Conservation (phyloP, 345 rosid species). For the Sapria himalayana region DNA sequence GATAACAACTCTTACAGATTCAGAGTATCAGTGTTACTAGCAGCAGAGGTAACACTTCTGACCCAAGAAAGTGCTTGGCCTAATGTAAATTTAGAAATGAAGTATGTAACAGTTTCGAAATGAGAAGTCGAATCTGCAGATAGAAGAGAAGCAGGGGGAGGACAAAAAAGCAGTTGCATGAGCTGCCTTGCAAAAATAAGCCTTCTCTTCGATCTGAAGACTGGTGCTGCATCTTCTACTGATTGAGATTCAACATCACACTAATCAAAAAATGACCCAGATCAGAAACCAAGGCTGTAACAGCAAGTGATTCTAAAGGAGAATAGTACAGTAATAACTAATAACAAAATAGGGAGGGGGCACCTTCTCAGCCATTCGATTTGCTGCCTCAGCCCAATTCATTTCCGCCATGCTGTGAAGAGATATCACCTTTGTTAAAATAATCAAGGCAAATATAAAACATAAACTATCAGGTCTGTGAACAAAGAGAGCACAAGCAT, state of each 20-base stretch:
- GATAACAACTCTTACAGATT: slow-evolving; percentile 29
- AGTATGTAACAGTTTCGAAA: slow-evolving; percentile 30
- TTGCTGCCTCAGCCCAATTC: slow-evolving; percentile 47
- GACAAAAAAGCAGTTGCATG: slow-evolving; percentile 44
- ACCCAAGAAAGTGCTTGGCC: slow-evolving; percentile 34
- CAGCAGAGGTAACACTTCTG: slow-evolving; percentile 12
- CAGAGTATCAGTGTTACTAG: slow-evolving; percentile 15
- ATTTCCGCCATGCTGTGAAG: slow-evolving; percentile 43
- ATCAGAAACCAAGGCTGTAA: too few species aligned
- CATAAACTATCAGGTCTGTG: not conserved
- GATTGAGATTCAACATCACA: slow-evolving; percentile 34
- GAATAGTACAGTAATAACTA: not conserved
- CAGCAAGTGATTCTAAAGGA: not conserved
- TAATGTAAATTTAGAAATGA: slow-evolving; percentile 30
- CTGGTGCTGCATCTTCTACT: slow-evolving; percentile 24
- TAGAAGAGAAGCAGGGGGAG: slow-evolving; percentile 37
- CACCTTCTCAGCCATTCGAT: slow-evolving; percentile 60
- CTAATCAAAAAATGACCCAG: too few species aligned
- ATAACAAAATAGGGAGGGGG: too few species aligned
- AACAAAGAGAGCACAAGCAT: too few species aligned
- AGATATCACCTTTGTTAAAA: slow-evolving; percentile 3
- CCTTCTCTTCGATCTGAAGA: slow-evolving; percentile 52
- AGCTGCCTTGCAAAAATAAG: slow-evolving; percentile 55
- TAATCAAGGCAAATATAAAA: not conserved
- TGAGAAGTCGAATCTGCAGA: slow-evolving; percentile 25